Conservation (phyloP, 2,329 filamentous ascomycete genomes). For the Leptodontidium sp. region DNA sequence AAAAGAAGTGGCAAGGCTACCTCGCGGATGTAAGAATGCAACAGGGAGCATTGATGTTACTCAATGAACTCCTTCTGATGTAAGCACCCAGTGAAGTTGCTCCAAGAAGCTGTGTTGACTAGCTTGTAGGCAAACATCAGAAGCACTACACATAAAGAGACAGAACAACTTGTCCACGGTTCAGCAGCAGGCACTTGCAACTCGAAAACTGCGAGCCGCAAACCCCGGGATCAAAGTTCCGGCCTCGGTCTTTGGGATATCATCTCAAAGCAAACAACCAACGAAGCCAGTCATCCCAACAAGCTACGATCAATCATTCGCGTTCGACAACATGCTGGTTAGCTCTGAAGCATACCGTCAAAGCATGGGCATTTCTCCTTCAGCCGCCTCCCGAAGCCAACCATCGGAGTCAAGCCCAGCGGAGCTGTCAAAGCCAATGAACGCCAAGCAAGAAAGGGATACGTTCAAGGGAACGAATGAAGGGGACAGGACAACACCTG, state of each 20-base stretch:
- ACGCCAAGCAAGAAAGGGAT: neutral
- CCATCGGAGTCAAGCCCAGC: neutral
- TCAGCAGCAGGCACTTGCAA: neutral
- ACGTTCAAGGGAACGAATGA: neutral
- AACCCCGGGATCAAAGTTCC: conserved; percentile 16
- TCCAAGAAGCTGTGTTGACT: neutral
- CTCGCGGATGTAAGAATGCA: conserved; percentile 5
- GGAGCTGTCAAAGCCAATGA: neutral
- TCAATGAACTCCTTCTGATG: conserved; percentile 2
- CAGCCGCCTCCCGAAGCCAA: neutral
- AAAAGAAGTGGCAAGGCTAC: conserved; percentile 1
- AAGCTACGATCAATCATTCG: conserved; percentile 2
- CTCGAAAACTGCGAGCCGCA: neutral
- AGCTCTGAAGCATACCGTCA: conserved; percentile 11
- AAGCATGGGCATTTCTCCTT: neutral
- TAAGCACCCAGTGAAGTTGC: neutral
- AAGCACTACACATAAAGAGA: neutral
- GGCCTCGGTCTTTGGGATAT: neutral
- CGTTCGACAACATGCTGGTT: neutral
- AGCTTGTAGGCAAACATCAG: neutral
- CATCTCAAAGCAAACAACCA: neutral
- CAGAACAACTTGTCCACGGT: neutral
- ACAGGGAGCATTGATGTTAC: conserved; percentile 3
- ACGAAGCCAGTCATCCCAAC: neutral
- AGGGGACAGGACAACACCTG: neutral